Evolutionary conservation across 2,329 filamentous ascomycete genomes (phyloP), one percentile per base, ranked within the genome.

Genomic region (Mollisiaceae sp.): DNA sequence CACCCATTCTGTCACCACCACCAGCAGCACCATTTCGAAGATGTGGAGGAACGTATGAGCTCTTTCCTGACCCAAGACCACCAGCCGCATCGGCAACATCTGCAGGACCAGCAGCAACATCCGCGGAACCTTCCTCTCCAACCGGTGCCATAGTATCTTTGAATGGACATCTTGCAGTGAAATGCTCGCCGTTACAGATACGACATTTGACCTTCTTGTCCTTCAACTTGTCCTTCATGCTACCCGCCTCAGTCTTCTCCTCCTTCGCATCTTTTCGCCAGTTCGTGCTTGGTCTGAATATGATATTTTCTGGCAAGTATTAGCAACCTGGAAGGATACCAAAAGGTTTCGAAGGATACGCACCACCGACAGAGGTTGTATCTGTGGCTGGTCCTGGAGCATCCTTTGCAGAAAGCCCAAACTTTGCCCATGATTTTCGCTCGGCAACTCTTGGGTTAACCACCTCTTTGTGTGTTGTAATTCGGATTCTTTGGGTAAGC

Each of bases 161-260:
- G 90, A 97, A 99, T 41, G 95, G 95, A 88, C 95, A 99, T 79
- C 95, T 91, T 73, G 94, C 94, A 50, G 95, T 99, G 86, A 98
- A 99, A 88, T 99, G 95, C 85, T 99, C 95, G 78, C 94, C 95
- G 78, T 90, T 92, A 84, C 95, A 99, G 79, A 99, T 98, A 86
- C 95, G 91, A 82, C 95, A 99, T 87, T 98, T 98, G 85, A 99
- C 96, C 85, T 97, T 96, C 88, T 97, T 97, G 84, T 97, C 94
- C 88, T 95, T 97, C 77, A 98, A 86, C 83, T 92, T 90, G 77
- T 90, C 87, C 82, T 91, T 91, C 82, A 91, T 86, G 75, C 85
- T 85, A 81, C 91, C 88, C 75, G 90, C 89, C 79, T 92, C 91
- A 76, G 86, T 87, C 82, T 88, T 86, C 82, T 94, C 91, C 78